These are phyloP conservation scores for Mycena vitilis DNA, from an alignment of 768 basidiomycete species.

Conservation along the genomic window DNA sequence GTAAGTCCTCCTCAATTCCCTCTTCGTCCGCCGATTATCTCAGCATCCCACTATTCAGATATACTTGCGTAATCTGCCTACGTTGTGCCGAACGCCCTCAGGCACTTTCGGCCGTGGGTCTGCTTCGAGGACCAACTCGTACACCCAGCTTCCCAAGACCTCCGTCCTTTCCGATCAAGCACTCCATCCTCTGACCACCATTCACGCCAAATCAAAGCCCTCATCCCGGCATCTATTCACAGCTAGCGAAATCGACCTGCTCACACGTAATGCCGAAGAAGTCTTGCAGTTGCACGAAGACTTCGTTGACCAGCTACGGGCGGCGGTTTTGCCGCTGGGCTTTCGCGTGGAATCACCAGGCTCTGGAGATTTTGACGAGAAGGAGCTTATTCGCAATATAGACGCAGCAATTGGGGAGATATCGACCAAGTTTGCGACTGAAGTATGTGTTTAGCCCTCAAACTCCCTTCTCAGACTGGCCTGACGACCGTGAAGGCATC, in stretches of 20 bases:
- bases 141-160: conserved; percentile 47
- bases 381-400: conserved; percentile 46
- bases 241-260: conserved; percentile 64
- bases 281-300: conserved; percentile 76
- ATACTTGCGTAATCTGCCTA: conserved; percentile 69
- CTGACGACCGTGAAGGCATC: conserved; percentile 62
- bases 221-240: conserved; percentile 65
- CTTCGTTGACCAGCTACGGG: conserved; percentile 67
- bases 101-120: conserved; percentile 52
- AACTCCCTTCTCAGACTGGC: conserved; percentile 8
- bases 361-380: conserved; percentile 27
- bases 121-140: conserved; percentile 59
- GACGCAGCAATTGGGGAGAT: conserved; percentile 61
- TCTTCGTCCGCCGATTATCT: conserved; percentile 10
- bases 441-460: conserved; percentile 51
- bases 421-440: conserved; percentile 67
- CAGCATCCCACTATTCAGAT: conserved; percentile 56
- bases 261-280: conserved; percentile 77
- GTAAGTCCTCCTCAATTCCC: conserved; percentile 54
- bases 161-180: conserved; percentile 40
- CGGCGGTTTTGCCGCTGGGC: conserved; percentile 63
- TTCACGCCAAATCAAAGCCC: conserved; percentile 41
- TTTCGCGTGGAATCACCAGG: conserved; percentile 51
- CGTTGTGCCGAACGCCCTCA: conserved; percentile 56
- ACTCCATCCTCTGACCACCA: conserved; percentile 35